Percentiles rank a stretch among this genome's conserved stretches.
phyloP scores from a whole-genome alignment of 148 eudicot genomes.

The Selenicereus undatus region DNA sequence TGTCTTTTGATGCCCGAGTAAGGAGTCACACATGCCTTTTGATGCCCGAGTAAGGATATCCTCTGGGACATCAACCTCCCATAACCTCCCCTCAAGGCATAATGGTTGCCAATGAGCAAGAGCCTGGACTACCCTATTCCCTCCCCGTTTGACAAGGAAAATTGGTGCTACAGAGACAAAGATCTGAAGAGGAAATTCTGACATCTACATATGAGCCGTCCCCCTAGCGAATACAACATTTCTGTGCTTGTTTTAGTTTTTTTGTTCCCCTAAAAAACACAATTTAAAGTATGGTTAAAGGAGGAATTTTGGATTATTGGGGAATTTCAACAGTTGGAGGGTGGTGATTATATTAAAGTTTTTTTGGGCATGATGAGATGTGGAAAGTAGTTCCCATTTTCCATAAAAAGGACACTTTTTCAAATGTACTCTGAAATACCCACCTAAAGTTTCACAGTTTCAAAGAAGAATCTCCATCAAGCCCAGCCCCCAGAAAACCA shows the following conservation, averaged over 20 bases:
- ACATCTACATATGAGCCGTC: constrained; percentile 25
- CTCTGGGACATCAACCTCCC: no score
- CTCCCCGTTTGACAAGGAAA: not conserved
- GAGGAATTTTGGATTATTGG: not conserved
- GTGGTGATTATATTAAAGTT: constrained; percentile 18
- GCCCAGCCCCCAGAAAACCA: constrained; percentile 20
- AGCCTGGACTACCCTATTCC: no score
- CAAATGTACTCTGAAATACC: constrained; percentile 47
- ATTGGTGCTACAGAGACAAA: constrained; percentile 24
- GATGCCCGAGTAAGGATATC: no score
- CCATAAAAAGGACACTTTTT: constrained; percentile 62
- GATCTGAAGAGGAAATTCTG: constrained; percentile 32
- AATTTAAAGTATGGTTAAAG: not conserved
- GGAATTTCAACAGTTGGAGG: constrained; percentile 16
- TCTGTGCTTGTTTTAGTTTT: not conserved
- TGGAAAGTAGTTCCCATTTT: constrained; percentile 63
- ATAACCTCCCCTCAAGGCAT: no score
- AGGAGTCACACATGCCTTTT: not conserved
- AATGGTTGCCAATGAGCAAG: no score
- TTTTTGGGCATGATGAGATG: constrained; percentile 52
- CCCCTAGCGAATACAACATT: constrained; percentile 5
- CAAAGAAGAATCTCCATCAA: constrained; percentile 48
- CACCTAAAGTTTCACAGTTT: constrained; percentile 57
- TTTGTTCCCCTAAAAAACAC: not conserved
- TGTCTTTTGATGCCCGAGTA: not conserved